Evolutionary conservation across 495 filamentous ascomycete genomes (phyloP), one percentile per base, ranked within the genome.

Genomic region (Niebla homalea): DNA sequence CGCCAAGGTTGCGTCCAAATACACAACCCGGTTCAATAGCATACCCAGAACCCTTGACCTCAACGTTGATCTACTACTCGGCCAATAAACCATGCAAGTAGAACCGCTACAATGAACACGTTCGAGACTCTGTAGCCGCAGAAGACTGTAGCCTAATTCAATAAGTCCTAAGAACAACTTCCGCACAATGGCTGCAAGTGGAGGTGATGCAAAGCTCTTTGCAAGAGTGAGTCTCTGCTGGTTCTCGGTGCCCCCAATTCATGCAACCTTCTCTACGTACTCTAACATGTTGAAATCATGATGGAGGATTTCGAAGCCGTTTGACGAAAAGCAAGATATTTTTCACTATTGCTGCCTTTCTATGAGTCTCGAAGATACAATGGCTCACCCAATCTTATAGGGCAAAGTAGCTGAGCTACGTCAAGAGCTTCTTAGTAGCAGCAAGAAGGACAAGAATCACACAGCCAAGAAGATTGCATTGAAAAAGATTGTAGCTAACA

Each of bases 401-500:
- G 92, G 92, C 71, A 99, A 97, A 79, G 92, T 96, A 53, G 89
- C 92, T 54, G 92, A 99, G 76, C 77, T 99, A 60, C 88, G 93
- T 64, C 76, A 82, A 53, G 92, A 99, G 74, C 77, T 99, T 64
- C 87, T 87, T 66, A 87, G 81, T 68, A 85, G 86, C 58, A 86
- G 87, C 63, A 94, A 89, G 73, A 97, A 96, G 71, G 92, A 99
- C 75, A 99, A 97, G 76, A 94, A 94, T 71, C 82, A 85, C 65
- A 82, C 87, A 38, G 80, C 84, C 56, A 99, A 97, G 75, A 97
- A 97, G 78, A 94, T 95, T 62, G 90, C 92, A 25, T 74, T 99
- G 46, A 99, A 99, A 80, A 96, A 96, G 75, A 97, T 99, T 57
- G 92, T 99, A 60, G 92, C 92, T 57, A 99, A 97, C 63, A 97